A percentile compares a stretch with the other conserved stretches of the same genome.
These are phyloP conservation scores for Penicilliopsis zonata DNA, from an alignment of 495 filamentous ascomycete genomes.

Conservation along the genomic window DNA sequence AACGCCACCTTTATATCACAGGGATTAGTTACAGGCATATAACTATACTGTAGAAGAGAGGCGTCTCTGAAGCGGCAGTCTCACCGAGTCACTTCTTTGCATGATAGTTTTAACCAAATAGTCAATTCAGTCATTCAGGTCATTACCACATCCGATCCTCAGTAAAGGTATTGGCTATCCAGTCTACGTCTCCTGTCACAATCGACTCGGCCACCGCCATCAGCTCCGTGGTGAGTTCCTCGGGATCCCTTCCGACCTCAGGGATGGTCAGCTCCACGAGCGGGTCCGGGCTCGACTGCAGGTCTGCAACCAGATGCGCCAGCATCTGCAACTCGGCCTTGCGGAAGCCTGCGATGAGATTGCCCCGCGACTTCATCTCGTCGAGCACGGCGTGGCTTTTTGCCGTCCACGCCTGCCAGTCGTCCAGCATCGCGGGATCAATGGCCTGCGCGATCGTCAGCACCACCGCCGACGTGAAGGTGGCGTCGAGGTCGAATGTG, in stretches of 20 bases:
- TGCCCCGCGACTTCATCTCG: constrained; percentile 29
- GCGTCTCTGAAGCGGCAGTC: too few species aligned
- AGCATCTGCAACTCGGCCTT: constrained; percentile 25
- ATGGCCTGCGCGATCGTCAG: constrained; percentile 23
- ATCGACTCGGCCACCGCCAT: constrained; percentile 29
- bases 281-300: constrained; percentile 2
- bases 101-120: too few species aligned
- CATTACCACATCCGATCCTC: constrained; percentile 29
- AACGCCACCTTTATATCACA: too few species aligned
- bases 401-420: constrained; percentile 19
- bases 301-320: constrained; percentile 13
- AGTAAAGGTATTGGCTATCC: constrained; percentile 26
- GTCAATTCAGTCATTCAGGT: too few species aligned
- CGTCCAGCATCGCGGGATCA: constrained; percentile 15
- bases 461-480: constrained; percentile 25
- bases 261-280: constrained; percentile 5
- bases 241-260: constrained; percentile 8
- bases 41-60: too few species aligned
- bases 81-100: too few species aligned
- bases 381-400: constrained; percentile 25
- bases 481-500: constrained; percentile 31
- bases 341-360: constrained; percentile 24
- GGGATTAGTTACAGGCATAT: too few species aligned
- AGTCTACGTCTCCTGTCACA: constrained; percentile 25
- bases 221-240: constrained; percentile 24